Percentiles rank a stretch among this genome's conserved stretches.
These are phyloP conservation scores for Macadamia integrifolia DNA, from an alignment of 164 flowering plant genomes.

Conservation along the genomic window DNA sequence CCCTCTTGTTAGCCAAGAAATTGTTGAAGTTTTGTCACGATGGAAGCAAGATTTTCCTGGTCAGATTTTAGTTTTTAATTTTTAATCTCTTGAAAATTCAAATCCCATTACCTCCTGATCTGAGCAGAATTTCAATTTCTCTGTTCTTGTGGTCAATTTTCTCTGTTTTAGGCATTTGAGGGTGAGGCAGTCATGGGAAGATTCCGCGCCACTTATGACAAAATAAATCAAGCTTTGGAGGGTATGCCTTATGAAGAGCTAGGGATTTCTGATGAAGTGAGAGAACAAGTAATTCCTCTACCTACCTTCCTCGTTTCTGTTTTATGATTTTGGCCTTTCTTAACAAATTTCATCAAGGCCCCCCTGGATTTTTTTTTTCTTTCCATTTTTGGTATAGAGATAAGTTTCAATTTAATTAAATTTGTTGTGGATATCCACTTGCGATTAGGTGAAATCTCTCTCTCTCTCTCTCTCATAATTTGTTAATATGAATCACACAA, in stretches of 20 bases:
- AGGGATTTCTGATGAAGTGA: conserved; percentile 64
- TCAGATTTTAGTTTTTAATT: conserved; percentile 14
- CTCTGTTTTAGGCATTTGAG: conserved; percentile 50
- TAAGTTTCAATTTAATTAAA: no score
- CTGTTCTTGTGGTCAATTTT: background rate
- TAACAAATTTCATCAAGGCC: no score
- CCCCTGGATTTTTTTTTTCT: no score
- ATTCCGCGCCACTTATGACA: conserved; percentile 48
- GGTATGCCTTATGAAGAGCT: conserved; percentile 51
- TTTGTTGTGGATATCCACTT: no score
- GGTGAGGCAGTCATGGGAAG: conserved; percentile 45
- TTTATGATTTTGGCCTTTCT: background rate
- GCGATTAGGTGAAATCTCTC: no score
- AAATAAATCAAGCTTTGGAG: conserved; percentile 44
- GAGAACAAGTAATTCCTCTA: conserved; percentile 50
- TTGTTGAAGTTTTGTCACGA: conserved; percentile 48
- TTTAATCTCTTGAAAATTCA: background rate
- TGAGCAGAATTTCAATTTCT: background rate
- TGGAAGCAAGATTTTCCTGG: conserved; percentile 84
- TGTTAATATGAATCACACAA: no score
- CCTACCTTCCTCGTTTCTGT: no score
- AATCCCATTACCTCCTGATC: background rate
- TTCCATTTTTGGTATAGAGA: background rate
- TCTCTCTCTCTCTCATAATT: no score
- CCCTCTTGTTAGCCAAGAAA: conserved; percentile 41